Base-by-base conservation (phyloP, 352 stramenopile species). In the Blastocystis sp. region DNA sequence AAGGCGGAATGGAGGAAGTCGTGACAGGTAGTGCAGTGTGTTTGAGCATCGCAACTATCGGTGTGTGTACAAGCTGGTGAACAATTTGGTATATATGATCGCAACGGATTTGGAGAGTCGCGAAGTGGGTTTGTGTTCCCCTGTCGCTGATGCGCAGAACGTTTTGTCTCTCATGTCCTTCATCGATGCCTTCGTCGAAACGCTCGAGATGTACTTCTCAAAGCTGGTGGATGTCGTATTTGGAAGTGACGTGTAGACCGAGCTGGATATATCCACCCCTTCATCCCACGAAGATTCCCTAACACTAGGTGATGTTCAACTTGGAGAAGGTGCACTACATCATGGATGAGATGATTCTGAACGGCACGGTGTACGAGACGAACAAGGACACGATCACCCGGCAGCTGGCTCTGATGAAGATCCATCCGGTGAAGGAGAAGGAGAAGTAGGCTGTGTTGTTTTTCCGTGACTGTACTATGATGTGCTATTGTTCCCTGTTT, bases 221-320 rank as follows among this genome's bases (percentile, higher is more conserved):
- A 81, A 69, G n/a, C 41, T 81, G 53, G 71, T 81, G n/a, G 9
- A 40, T 81, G 21, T 34, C 21, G 28, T 34, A 7, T 71, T 69
- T 71, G 9, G 11, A 5, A 38, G 62, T 62, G 28, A 66, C 34
- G 5, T 66, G 34, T 81, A 81, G 71, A 81, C 11, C 7, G 71
- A 81, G 41, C n/a, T 81, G 34, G 71, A 81, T 23, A 69, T 81
- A 81, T 81, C 53, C 60, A 66, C 4, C 38, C 53, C 67, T 48
- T 9, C 89, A 52, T 66, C 71, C 78, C 43, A 40, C 62, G 40
- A 82, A 69, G 28, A 34, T 76, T 77, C 70, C 40, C 77, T 38
- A 86, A 64, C 77, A 14, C 60, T 87, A 95, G 93, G 94, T 96
- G 90, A 96, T 96, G 93, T 95, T 96, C 88, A 96, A 96, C 89